Evolutionary conservation across 805 yeast species (phyloP).

Genomic region (Hemisphaericaspora nanyangensis): DNA sequence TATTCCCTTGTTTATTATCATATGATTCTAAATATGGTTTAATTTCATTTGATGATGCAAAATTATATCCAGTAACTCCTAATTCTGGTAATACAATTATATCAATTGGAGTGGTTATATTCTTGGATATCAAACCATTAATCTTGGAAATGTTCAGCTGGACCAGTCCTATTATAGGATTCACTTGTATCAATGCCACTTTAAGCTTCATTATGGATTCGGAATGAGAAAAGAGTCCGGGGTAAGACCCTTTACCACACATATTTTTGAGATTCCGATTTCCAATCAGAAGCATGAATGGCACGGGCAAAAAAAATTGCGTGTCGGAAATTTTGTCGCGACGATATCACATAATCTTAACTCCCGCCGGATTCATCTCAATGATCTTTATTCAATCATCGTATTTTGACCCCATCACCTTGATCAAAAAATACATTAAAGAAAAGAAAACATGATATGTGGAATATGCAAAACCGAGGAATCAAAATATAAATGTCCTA

Average conservation of each 20-base stretch:
- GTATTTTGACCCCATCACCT: too few relatives aligned
- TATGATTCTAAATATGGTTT: conserved; percentile 52
- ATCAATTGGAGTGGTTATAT: conserved; percentile 42
- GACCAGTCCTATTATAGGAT: conserved; percentile 59
- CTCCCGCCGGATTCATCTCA: too few relatives aligned
- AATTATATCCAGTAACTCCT: conserved; percentile 82
- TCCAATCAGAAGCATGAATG: too few relatives aligned
- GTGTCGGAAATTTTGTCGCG: too few relatives aligned
- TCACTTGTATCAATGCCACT: conserved; percentile 66
- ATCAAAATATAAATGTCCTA: conserved; percentile 58
- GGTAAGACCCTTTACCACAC: too few relatives aligned
- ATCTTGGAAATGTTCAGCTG: conserved; percentile 52
- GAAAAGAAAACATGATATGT: conserved; percentile 33
- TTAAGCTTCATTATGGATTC: conserved; percentile 54
- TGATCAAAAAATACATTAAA: too few relatives aligned
- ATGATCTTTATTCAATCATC: too few relatives aligned
- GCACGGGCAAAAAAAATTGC: too few relatives aligned
- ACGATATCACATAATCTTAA: too few relatives aligned
- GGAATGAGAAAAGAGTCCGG: too few relatives aligned
- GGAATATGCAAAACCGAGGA: conserved; percentile 29
- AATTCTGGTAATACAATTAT: conserved; percentile 79
- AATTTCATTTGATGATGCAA: conserved; percentile 43
- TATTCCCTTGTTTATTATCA: conserved; percentile 28
- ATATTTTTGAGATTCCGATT: too few relatives aligned
- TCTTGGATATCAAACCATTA: conserved; percentile 31